A percentile compares a stretch with the other conserved stretches of the same genome.
phyloP scores from a whole-genome alignment of 2,329 filamentous ascomycete species.

The Ceratocystis albifundus region DNA sequence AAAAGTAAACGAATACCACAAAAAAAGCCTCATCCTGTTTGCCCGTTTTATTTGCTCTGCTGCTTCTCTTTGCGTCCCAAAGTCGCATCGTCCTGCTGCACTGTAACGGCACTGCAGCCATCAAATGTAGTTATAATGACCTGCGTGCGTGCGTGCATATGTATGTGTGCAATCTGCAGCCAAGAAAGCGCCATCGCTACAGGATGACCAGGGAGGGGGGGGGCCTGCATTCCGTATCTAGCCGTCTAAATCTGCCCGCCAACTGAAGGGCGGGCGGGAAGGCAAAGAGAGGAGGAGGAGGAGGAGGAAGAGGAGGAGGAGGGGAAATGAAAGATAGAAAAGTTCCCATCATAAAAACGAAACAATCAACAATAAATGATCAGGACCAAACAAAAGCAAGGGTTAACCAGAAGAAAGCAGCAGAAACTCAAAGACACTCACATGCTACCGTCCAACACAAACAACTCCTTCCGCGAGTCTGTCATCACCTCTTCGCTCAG shows the following conservation, averaged over 20 bases:
- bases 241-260: not conserved
- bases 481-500: constrained; percentile 76
- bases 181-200: not conserved
- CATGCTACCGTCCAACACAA: constrained; percentile 79
- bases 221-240: too few relatives aligned
- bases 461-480: constrained; percentile 74
- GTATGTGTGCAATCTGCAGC: not conserved
- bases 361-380: too few relatives aligned
- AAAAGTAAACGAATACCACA: not conserved
- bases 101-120: not conserved
- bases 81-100: not conserved
- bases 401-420: not conserved
- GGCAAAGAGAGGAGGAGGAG: too few relatives aligned
- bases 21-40: not conserved
- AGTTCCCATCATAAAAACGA: too few relatives aligned
- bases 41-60: not conserved
- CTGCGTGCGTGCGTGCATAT: not conserved
- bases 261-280: not conserved
- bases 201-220: not conserved
- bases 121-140: not conserved
- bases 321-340: too few relatives aligned
- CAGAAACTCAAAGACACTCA: constrained; percentile 40
- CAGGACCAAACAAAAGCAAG: too few relatives aligned
- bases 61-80: not conserved
- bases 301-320: too few relatives aligned